Evolutionary conservation across 352 stramenopile species (phyloP).

Genomic region (Pythium chondricola): DNA sequence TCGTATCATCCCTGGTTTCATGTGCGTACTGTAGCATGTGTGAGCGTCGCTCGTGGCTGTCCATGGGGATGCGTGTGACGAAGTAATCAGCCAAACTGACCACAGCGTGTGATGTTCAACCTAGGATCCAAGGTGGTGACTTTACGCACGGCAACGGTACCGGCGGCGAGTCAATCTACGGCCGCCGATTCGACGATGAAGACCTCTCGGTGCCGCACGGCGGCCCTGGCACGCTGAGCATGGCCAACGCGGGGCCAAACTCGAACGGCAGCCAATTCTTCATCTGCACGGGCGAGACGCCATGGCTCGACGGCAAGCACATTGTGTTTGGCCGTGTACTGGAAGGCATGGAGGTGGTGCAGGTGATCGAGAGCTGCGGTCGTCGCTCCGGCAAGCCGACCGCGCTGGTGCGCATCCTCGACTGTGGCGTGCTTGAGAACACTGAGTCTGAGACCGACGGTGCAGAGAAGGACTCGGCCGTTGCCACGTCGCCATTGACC

Average conservation of each 20-base stretch:
- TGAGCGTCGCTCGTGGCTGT: too few relatives aligned
- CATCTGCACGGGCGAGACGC: conserved; percentile 92
- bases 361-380: conserved; percentile 77
- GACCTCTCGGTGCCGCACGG: conserved; percentile 67
- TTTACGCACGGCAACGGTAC: conserved; percentile 92
- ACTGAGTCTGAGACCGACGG: neutral
- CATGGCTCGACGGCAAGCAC: conserved; percentile 96
- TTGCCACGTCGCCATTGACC: neutral
- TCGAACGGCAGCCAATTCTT: conserved; percentile 96
- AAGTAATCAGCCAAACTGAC: too few relatives aligned
- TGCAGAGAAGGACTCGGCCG: neutral
- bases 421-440: conserved; percentile 55
- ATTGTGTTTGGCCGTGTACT: conserved; percentile 92
- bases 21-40: too few relatives aligned
- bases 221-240: conserved; percentile 74
- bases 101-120: too few relatives aligned
- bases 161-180: conserved; percentile 95
- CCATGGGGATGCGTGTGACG: too few relatives aligned
- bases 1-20: conserved; percentile 94
- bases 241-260: conserved; percentile 86
- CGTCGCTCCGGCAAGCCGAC: conserved; percentile 85
- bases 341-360: conserved; percentile 90
- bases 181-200: conserved; percentile 90
- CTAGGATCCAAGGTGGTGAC: conserved; percentile 90
- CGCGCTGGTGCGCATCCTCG: conserved; percentile 87